Percentiles rank a stretch among this genome's conserved stretches.
Conservation (phyloP, 208 protist genomes). For the Tritrichomonas musculus region DNA sequence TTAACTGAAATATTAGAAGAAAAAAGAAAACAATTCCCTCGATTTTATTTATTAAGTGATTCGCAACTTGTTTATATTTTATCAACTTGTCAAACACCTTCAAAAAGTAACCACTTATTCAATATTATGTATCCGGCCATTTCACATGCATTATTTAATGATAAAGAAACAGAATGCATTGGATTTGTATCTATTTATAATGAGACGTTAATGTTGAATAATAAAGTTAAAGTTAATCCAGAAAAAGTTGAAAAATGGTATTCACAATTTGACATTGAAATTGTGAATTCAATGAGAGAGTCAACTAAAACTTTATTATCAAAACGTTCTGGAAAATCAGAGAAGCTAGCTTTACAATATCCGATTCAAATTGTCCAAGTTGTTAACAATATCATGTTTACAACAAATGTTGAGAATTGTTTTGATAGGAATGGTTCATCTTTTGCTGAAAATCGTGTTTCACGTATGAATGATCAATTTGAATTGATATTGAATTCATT, state of each 20-base stretch:
- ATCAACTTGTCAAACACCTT: not conserved
- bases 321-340: not conserved
- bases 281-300: not conserved
- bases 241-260: not conserved
- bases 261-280: not conserved
- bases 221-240: not conserved
- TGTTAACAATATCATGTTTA: not conserved
- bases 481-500: not conserved
- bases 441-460: not conserved
- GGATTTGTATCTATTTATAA: not conserved
- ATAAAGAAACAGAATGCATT: not conserved
- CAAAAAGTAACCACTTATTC: not conserved
- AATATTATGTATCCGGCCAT: not conserved
- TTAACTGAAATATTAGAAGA: not conserved
- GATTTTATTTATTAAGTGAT: not conserved
- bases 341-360: not conserved
- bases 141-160: not conserved
- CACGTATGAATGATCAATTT: not conserved
- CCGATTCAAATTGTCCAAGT: not conserved
- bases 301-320: not conserved
- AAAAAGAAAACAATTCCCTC: not conserved
- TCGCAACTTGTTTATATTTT: not conserved
- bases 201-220: not conserved
- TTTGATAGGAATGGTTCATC: not conserved
- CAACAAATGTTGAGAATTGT: not conserved